Evolutionary conservation across 306 rosid genomes (phyloP), one percentile per base, ranked within the genome.

Genomic region (Ziziphus jujuba): DNA sequence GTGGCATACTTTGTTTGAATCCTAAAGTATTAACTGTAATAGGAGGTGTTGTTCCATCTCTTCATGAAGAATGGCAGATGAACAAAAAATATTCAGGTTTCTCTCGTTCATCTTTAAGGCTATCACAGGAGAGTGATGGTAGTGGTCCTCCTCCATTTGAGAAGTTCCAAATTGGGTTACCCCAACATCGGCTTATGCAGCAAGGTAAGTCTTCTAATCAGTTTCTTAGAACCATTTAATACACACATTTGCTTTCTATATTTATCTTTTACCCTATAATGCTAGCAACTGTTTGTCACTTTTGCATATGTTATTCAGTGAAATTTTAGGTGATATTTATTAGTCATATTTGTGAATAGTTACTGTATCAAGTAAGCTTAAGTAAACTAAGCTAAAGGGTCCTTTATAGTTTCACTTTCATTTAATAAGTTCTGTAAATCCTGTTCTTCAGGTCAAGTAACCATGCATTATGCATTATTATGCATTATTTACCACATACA

Each of bases 11-110:
- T 24, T 93, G 99, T 73, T 83, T 93, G 73, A 84, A 71, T 72
- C 83, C 97, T 34, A 79, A 81, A 60, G 91, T 70, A 25, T 24
- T 90, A 79, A 82, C 89, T 15, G 61, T 93, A 59, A 77, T 93
- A 52, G 97, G 99, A 71, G 97, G 97, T 64, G 75, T 85, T 72
- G 99, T 90, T 57, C 87, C 84, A 58, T 63, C 96, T 23, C 96
- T 93, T 23, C 74, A 84, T 74, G 97, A 93, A 70, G 98, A 90
- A 72, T 93, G 98, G 98, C 79, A 90, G 81, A 81, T 93, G 97
- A 90, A 90, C 77, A 49, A 75, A 72, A 93, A 88, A 35, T 93
- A 93, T 65, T 78, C 97, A 2, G 97, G 95, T 55, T 63, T 88
- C 54, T 84, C 98, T 23, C 85, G 96, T 54, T 80, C 87, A 3